A percentile compares a stretch with the other conserved stretches of the same genome.
These are phyloP conservation scores for Penicillium olsonii DNA, from an alignment of 2,329 filamentous ascomycete genomes.

Conservation along the genomic window DNA sequence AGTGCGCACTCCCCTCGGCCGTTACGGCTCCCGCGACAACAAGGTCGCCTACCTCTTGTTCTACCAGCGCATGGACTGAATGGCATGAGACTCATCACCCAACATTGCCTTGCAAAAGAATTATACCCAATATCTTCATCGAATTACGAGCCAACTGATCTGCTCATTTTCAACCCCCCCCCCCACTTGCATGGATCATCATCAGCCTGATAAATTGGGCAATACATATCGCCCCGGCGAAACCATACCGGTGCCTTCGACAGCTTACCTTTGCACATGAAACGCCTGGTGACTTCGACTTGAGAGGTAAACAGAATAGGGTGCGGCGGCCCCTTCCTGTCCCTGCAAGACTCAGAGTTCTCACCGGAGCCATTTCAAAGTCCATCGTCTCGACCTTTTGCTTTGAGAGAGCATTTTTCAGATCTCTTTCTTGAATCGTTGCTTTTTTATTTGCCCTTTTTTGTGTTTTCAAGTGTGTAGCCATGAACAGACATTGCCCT, in stretches of 20 bases:
- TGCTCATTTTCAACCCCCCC: slow-evolving; percentile 7
- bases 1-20: slow-evolving; percentile 56
- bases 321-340: slow-evolving; percentile 8
- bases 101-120: slow-evolving; percentile 10
- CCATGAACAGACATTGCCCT: slow-evolving; percentile 1
- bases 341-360: background rate
- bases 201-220: slow-evolving; percentile 6
- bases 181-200: slow-evolving; percentile 6
- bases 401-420: slow-evolving; percentile 1
- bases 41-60: slow-evolving; percentile 97
- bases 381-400: slow-evolving; percentile 1
- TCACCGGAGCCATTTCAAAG: background rate
- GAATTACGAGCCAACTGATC: slow-evolving; percentile 4
- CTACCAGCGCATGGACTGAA: slow-evolving; percentile 71
- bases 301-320: background rate
- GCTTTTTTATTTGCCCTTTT: background rate
- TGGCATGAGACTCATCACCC: background rate
- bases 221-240: slow-evolving; percentile 16
- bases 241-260: background rate
- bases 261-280: slow-evolving; percentile 7
- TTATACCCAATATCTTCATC: slow-evolving; percentile 11
- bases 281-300: background rate
- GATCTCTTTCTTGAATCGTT: background rate
- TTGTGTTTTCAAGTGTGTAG: background rate
- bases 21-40: slow-evolving; percentile 76